Conservation (phyloP, 1,284 basidiomycete species). For the Austropuccinia psidii region DNA sequence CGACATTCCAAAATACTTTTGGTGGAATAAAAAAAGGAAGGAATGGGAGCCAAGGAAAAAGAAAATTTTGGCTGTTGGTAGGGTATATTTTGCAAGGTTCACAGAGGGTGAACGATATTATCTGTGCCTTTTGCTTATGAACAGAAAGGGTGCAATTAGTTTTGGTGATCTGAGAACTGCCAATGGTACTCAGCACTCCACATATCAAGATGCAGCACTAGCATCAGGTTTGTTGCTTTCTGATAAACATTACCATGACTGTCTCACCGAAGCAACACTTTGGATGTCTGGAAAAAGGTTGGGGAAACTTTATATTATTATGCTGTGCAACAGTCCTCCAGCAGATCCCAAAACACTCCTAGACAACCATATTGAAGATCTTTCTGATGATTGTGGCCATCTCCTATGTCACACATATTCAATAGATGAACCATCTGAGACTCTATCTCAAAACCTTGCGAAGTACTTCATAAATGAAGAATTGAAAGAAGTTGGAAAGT, state of each 20-base stretch:
- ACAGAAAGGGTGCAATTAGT: neutral
- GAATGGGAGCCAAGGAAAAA: neutral
- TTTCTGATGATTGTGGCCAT: constrained; percentile 38
- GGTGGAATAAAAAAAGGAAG: neutral
- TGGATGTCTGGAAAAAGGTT: constrained; percentile 45
- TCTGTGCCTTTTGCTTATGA: neutral
- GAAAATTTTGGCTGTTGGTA: neutral
- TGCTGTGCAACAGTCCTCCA: neutral
- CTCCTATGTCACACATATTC: too few species aligned
- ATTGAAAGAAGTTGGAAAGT: too few species aligned
- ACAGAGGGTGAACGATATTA: neutral
- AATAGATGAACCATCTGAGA: too few species aligned
- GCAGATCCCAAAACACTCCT: neutral
- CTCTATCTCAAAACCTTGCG: too few species aligned
- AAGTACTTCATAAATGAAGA: too few species aligned
- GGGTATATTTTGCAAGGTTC: neutral
- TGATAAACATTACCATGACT: constrained; percentile 51
- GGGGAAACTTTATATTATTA: constrained; percentile 50
- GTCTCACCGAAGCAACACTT: constrained; percentile 50
- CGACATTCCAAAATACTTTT: constrained; percentile 4
- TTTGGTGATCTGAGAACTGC: neutral
- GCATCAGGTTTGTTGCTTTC: constrained; percentile 49
- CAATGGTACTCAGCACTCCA: constrained; percentile 42
- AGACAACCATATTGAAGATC: neutral
- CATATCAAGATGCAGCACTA: constrained; percentile 50